Conservation (phyloP, 2,329 filamentous ascomycete species). For the Arthrobotrys pseudoclavata region DNA sequence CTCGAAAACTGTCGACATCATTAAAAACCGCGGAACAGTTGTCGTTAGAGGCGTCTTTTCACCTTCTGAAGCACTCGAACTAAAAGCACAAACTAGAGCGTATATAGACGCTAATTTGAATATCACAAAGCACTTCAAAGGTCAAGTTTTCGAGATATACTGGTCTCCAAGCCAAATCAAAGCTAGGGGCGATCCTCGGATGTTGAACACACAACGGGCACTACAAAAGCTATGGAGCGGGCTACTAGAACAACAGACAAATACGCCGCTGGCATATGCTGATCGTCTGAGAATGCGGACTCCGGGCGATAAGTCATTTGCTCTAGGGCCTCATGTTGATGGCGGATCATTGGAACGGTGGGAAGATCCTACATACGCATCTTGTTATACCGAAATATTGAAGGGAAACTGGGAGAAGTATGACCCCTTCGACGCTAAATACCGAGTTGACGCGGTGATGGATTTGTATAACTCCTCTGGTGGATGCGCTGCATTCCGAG, state of each 20-base stretch:
- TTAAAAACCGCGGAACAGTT: constrained; percentile 74
- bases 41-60: constrained; percentile 77
- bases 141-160: constrained; percentile 80
- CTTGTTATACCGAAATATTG: constrained; percentile 80
- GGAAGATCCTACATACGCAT: constrained; percentile 78
- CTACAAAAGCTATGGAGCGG: constrained; percentile 76
- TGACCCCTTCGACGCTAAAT: constrained; percentile 83
- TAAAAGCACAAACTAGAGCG: constrained; percentile 75
- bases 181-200: constrained; percentile 76
- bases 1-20: constrained; percentile 66
- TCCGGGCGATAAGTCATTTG: constrained; percentile 78
- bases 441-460: constrained; percentile 76
- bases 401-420: constrained; percentile 83
- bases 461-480: constrained; percentile 86
- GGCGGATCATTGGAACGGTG: constrained; percentile 82
- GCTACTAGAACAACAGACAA: constrained; percentile 69
- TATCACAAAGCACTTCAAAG: constrained; percentile 75
- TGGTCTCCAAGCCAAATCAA: constrained; percentile 79
- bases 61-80: constrained; percentile 74
- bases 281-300: constrained; percentile 79
- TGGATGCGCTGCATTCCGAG: constrained; percentile 85
- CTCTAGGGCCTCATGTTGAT: constrained; percentile 80
- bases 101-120: constrained; percentile 76
- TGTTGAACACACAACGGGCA: constrained; percentile 74
- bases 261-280: constrained; percentile 76